phyloP scores from a whole-genome alignment of 2,329 filamentous ascomycete species.

The Rachicladosporium sp. region DNA sequence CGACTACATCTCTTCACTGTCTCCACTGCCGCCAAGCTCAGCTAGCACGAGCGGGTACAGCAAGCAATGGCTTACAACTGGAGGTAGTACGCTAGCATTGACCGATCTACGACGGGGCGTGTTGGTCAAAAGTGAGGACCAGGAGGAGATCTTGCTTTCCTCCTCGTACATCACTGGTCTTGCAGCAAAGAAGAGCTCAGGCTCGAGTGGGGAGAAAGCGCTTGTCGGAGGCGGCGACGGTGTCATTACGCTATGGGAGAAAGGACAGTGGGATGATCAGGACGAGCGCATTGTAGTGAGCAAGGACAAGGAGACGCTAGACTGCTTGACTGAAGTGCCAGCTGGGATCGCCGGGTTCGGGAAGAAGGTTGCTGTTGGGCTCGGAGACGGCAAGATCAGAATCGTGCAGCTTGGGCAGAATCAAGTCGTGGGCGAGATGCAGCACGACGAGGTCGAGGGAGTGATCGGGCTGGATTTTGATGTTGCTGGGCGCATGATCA shows the following conservation, averaged over 20 bases:
- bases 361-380: constrained; percentile 65
- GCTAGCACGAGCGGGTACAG: constrained; percentile 78
- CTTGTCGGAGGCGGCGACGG: constrained; percentile 69
- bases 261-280: constrained; percentile 88
- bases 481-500: constrained; percentile 74
- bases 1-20: constrained; percentile 84
- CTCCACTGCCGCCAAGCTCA: constrained; percentile 61
- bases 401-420: constrained; percentile 65
- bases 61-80: constrained; percentile 92
- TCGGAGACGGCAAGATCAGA: constrained; percentile 67
- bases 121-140: constrained; percentile 79
- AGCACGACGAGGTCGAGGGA: constrained; percentile 78
- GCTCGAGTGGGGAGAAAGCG: constrained; percentile 61
- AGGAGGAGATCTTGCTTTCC: constrained; percentile 85
- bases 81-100: constrained; percentile 79
- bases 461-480: constrained; percentile 77
- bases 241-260: constrained; percentile 85
- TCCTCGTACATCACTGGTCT: constrained; percentile 67
- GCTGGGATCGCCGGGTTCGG: constrained; percentile 53
- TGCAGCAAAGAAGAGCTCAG: constrained; percentile 47
- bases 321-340: constrained; percentile 62
- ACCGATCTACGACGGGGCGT: constrained; percentile 82
- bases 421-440: constrained; percentile 54
- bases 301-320: constrained; percentile 55
- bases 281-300: constrained; percentile 77